Base-by-base conservation (phyloP, 495 filamentous ascomycete species). In the Sporormia fimetaria region DNA sequence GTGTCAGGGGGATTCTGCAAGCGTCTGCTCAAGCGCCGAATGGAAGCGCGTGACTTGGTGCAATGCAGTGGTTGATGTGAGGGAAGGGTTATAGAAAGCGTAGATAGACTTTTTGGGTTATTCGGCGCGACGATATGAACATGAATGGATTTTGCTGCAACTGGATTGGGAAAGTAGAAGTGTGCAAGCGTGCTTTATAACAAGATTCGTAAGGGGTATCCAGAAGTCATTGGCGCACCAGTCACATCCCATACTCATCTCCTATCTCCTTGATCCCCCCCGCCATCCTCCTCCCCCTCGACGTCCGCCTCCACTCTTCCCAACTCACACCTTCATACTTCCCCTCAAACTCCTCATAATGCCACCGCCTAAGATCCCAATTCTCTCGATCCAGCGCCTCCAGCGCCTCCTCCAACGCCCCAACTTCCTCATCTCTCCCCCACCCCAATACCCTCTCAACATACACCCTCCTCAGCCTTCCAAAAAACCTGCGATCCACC, bases 1-100 rank as follows among this genome's bases (percentile, higher is more conserved):
- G 83, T 42, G 82, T 92, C 25, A 72, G 87, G 48, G 86, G 87
- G 18, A 71, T 59, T 18, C 59, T 88, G 42, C 67, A 71, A 51
- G 66, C 67, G 38, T 56, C 66, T 39, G 46, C 47, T 29, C 37
- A 39, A 11, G 44, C 38, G 26, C 60, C 61, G 18, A 67, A 68
- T 55, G 66, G 66, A 21, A 65, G 55, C 44, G 63, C 56, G 15
- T 67, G 42, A 42, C 9, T n/a, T 12, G 21, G 16, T 10, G 37
- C 2, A 3, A 29, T 30, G 17, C 2, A 14, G 25, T 3, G 15
- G 12, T 7, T n/a, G 31, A 34, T 10, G 10, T 11, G 12, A 34
- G 10, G 3, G 6, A 34, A 18, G 4, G 31, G 3, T 30, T 40
- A 11, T 26, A 40, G 21, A 40, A 6, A 40, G 25, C 31, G 31